A percentile compares a stretch with the other conserved stretches of the same genome.
phyloP scores from a whole-genome alignment of 352 stramenopile genomes.

The Pythium aquatile region DNA sequence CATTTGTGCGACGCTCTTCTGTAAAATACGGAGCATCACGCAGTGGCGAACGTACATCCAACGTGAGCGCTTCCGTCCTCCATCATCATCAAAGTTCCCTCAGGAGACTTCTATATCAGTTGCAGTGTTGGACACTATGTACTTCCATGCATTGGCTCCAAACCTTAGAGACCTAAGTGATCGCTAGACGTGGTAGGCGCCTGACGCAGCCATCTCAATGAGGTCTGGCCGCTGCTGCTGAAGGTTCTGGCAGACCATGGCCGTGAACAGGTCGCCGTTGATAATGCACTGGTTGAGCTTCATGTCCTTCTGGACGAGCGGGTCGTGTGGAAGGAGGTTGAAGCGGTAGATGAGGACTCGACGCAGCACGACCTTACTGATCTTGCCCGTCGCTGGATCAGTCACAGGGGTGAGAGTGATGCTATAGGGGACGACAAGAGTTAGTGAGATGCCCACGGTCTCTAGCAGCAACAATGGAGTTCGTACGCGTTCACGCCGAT shows the following conservation, averaged over 20 bases:
- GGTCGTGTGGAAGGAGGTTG: conserved; percentile 24
- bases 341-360: conserved; percentile 27
- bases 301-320: conserved; percentile 26
- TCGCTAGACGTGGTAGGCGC: background rate
- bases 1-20: background rate
- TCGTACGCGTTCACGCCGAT: conserved; percentile 27
- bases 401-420: conserved; percentile 23
- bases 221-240: conserved; percentile 22
- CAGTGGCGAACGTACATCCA: background rate
- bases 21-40: conserved; percentile 2
- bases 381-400: conserved; percentile 18
- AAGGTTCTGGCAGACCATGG: conserved; percentile 26
- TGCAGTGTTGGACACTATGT: background rate
- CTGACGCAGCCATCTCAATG: conserved; percentile 19
- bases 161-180: too few relatives aligned
- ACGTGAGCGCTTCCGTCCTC: conserved; percentile 15
- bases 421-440: background rate
- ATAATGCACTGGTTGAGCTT: conserved; percentile 24
- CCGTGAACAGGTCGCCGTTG: conserved; percentile 30
- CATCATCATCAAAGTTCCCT: conserved; percentile 9
- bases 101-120: background rate
- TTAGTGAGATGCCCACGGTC: too few relatives aligned
- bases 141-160: background rate
- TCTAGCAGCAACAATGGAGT: conserved; percentile 3
- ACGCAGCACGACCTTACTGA: conserved; percentile 25